Percentiles rank a stretch among this genome's conserved stretches.
These are phyloP conservation scores for Galerina marginata DNA, from an alignment of 768 basidiomycete species.

Conservation along the genomic window DNA sequence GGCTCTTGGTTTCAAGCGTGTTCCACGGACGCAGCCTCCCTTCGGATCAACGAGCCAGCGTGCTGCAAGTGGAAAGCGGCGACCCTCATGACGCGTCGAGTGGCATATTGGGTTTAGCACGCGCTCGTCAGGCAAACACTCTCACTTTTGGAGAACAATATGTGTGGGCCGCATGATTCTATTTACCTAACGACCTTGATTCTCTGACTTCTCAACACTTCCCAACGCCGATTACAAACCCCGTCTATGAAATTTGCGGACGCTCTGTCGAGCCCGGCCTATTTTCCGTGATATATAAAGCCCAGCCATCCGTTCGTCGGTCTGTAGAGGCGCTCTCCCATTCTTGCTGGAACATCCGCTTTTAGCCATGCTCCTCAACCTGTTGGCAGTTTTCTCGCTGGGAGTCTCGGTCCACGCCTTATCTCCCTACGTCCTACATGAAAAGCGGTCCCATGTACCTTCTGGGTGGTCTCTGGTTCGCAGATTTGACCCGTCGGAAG, in stretches of 20 bases:
- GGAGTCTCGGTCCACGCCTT: slow-evolving; percentile 23
- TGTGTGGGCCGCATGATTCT: slow-evolving; percentile 8
- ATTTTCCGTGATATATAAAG: neutral
- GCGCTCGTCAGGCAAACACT: neutral
- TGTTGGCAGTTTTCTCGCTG: slow-evolving; percentile 15
- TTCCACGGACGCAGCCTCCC: too few species aligned
- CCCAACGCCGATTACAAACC: neutral
- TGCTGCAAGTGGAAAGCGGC: too few species aligned
- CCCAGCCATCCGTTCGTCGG: neutral
- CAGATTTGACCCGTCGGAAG: slow-evolving; percentile 35
- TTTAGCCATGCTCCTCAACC: slow-evolving; percentile 3
- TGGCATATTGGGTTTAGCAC: neutral
- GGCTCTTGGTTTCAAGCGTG: too few species aligned
- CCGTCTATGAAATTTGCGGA: too few species aligned
- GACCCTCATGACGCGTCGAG: too few species aligned
- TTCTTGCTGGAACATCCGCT: slow-evolving; percentile 1
- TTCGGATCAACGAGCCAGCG: too few species aligned
- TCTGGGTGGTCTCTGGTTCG: slow-evolving; percentile 46
- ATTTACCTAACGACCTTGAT: slow-evolving; percentile 2
- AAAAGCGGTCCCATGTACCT: slow-evolving; percentile 43
- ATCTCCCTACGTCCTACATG: slow-evolving; percentile 44
- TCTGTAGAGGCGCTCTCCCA: neutral
- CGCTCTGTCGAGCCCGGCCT: too few species aligned
- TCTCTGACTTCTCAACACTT: slow-evolving; percentile 12
- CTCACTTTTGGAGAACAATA: neutral